These are phyloP conservation scores for Leccinum pseudoinsigne DNA, from an alignment of 1,284 basidiomycete genomes.

Conservation along the genomic window DNA sequence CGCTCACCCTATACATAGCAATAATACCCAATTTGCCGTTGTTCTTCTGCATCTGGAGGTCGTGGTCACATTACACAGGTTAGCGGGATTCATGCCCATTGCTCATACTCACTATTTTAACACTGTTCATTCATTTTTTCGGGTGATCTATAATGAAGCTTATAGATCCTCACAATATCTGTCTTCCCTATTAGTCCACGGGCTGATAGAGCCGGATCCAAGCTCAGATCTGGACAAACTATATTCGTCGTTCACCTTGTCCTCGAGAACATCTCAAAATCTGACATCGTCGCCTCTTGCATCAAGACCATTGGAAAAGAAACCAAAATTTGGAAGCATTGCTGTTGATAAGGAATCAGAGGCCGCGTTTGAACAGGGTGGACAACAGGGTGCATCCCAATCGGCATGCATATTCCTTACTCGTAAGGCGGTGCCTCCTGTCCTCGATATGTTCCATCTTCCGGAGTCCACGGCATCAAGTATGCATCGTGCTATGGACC, in stretches of 20 bases:
- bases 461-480: constrained; percentile 48
- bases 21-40: constrained; percentile 81
- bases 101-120: background rate
- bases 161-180: constrained; percentile 74
- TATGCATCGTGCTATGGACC: constrained; percentile 65
- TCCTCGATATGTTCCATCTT: constrained; percentile 49
- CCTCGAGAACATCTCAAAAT: constrained; percentile 1
- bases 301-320: constrained; percentile 23
- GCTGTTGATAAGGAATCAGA: constrained; percentile 1
- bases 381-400: constrained; percentile 1
- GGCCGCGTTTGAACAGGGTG: background rate
- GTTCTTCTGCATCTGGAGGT: constrained; percentile 82
- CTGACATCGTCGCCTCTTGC: background rate
- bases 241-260: constrained; percentile 39
- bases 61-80: constrained; percentile 83
- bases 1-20: constrained; percentile 41
- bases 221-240: constrained; percentile 56
- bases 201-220: constrained; percentile 54
- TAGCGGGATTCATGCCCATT: constrained; percentile 13
- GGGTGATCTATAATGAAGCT: constrained; percentile 42
- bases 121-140: background rate
- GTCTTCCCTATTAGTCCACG: constrained; percentile 52
- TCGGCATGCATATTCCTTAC: constrained; percentile 44
- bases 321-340: constrained; percentile 3
- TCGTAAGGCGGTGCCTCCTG: constrained; percentile 50